phyloP scores from a whole-genome alignment of 345 rosid genomes.

The Boechera divaricarpa region DNA sequence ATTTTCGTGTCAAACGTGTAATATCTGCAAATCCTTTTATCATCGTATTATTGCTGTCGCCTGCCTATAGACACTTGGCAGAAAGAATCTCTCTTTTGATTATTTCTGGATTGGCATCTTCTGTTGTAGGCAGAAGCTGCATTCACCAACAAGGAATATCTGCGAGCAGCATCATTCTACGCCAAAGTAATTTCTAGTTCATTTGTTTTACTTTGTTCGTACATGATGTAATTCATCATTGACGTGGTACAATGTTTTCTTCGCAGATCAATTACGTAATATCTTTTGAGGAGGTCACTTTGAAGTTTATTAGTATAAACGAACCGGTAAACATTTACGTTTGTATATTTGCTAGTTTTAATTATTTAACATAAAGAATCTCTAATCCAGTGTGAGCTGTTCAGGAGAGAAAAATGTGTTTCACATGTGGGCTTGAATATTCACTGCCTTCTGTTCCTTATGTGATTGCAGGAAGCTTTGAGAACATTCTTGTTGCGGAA shows the following conservation, averaged over 20 bases:
- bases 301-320: slow-evolving; percentile 83
- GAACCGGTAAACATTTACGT: slow-evolving; percentile 67
- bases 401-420: slow-evolving; percentile 13
- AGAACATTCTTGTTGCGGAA: slow-evolving; percentile 89
- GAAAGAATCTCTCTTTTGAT: slow-evolving; percentile 34
- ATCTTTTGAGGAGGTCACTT: slow-evolving; percentile 95
- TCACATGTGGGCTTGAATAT: slow-evolving; percentile 19
- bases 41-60: slow-evolving; percentile 1
- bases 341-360: slow-evolving; percentile 19
- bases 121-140: slow-evolving; percentile 93
- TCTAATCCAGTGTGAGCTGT: slow-evolving; percentile 4
- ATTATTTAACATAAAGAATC: neutral
- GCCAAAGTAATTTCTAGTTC: slow-evolving; percentile 69
- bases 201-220: slow-evolving; percentile 27
- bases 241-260: slow-evolving; percentile 35
- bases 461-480: slow-evolving; percentile 87
- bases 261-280: slow-evolving; percentile 82
- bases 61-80: slow-evolving; percentile 15
- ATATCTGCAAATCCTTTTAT: slow-evolving; percentile 20
- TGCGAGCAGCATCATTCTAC: slow-evolving; percentile 93
- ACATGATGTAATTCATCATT: slow-evolving; percentile 27
- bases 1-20: slow-evolving; percentile 7
- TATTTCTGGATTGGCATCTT: slow-evolving; percentile 43
- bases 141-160: slow-evolving; percentile 80
- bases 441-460: slow-evolving; percentile 27